These are phyloP conservation scores for Penicillium brevicompactum DNA, from an alignment of 2,329 filamentous ascomycete species.

Conservation along the genomic window DNA sequence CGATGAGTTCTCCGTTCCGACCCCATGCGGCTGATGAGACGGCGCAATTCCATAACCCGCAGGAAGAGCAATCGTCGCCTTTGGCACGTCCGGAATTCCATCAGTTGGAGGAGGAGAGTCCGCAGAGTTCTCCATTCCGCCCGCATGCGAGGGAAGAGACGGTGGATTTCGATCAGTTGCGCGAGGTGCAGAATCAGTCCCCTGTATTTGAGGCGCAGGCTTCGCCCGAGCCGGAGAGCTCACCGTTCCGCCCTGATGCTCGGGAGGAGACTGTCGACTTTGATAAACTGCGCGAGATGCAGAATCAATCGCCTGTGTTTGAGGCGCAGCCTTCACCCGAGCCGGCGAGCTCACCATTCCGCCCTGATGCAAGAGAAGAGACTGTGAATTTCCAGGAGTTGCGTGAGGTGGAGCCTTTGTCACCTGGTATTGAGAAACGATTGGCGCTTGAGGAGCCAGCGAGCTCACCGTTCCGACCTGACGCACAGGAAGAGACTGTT, in stretches of 20 bases:
- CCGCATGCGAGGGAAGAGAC: constrained; percentile 33
- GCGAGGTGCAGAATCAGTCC: constrained; percentile 18
- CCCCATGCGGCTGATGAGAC: constrained; percentile 33
- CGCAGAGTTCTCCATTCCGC: constrained; percentile 42
- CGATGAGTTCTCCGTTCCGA: constrained; percentile 43
- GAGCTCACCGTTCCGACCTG: constrained; percentile 40
- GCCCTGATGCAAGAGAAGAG: constrained; percentile 29
- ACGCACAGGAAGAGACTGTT: constrained; percentile 31
- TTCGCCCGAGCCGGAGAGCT: constrained; percentile 30
- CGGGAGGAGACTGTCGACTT: constrained; percentile 36
- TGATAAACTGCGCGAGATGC: constrained; percentile 19
- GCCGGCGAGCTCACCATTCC: constrained; percentile 40
- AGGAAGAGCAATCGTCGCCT: constrained; percentile 10
- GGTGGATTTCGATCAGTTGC: constrained; percentile 29
- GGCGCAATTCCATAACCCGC: constrained; percentile 29
- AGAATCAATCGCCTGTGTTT: constrained; percentile 7
- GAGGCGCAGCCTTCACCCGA: constrained; percentile 16
- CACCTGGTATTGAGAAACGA: constrained; percentile 13
- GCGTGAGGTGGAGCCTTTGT: constrained; percentile 14
- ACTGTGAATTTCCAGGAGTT: constrained; percentile 32
- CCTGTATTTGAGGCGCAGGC: constrained; percentile 9
- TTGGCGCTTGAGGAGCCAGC: constrained; percentile 22
- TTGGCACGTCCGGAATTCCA: constrained; percentile 12
- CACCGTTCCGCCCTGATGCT: constrained; percentile 38
- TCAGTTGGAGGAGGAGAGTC: constrained; percentile 13